These are phyloP conservation scores for Apodospora peruviana DNA, from an alignment of 495 filamentous ascomycete species.

Conservation along the genomic window DNA sequence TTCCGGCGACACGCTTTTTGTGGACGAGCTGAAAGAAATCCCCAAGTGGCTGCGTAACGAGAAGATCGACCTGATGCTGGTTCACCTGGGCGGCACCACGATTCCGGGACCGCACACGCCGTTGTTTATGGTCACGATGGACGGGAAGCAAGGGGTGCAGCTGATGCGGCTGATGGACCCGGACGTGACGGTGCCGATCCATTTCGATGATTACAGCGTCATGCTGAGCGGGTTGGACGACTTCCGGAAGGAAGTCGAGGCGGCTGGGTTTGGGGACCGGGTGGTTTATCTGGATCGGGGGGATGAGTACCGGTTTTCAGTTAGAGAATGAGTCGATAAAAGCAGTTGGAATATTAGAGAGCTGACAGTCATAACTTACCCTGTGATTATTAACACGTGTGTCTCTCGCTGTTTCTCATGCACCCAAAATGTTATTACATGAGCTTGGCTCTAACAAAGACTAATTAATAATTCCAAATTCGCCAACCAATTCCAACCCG, in stretches of 20 bases:
- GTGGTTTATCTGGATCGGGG: conserved; percentile 60
- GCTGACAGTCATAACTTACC: too few relatives aligned
- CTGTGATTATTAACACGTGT: too few relatives aligned
- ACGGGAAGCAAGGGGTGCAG: conserved; percentile 57
- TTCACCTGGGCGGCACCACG: conserved; percentile 62
- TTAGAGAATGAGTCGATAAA: too few relatives aligned
- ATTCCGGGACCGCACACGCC: conserved; percentile 53
- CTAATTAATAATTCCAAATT: too few relatives aligned
- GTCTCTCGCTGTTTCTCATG: too few relatives aligned
- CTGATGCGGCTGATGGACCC: conserved; percentile 56
- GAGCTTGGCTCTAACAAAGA: too few relatives aligned
- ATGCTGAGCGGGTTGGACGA: conserved; percentile 55
- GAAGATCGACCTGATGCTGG: conserved; percentile 62
- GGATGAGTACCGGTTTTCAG: too few relatives aligned
- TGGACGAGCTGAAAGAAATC: conserved; percentile 58
- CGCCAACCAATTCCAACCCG: too few relatives aligned
- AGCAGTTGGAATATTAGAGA: too few relatives aligned
- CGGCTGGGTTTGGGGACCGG: conserved; percentile 42
- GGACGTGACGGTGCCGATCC: conserved; percentile 62
- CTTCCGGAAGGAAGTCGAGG: conserved; percentile 51
- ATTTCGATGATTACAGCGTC: conserved; percentile 65
- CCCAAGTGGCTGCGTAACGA: conserved; percentile 34
- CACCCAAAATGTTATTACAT: too few relatives aligned
- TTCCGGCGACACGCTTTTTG: conserved; percentile 64
- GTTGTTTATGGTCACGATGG: conserved; percentile 69